Conservation (phyloP, 768 basidiomycete species). For the Thelephora aurantiotincta region DNA sequence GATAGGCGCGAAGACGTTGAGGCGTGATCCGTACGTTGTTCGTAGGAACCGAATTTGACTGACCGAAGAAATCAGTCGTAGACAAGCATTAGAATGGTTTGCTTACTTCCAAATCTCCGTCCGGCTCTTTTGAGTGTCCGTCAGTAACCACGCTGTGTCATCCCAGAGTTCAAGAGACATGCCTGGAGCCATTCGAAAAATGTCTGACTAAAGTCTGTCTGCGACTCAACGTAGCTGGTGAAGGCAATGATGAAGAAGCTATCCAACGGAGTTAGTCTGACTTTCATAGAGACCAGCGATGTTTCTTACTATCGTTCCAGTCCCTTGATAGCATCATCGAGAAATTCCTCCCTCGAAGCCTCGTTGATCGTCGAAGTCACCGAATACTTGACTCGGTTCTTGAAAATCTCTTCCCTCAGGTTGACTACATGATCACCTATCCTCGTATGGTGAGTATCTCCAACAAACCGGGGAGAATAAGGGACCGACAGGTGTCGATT, state of each 20-base stretch:
- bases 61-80: conserved; percentile 1
- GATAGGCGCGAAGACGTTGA: conserved; percentile 87
- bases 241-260: conserved; percentile 95
- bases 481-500: conserved; percentile 53
- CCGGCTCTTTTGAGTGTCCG: conserved; percentile 31
- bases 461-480: neutral
- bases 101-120: conserved; percentile 90
- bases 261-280: neutral
- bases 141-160: neutral
- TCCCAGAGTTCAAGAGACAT: conserved; percentile 6
- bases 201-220: conserved; percentile 42
- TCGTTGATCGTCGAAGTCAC: conserved; percentile 61
- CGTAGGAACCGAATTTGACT: conserved; percentile 84
- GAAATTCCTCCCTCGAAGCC: conserved; percentile 30
- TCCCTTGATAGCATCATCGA: conserved; percentile 58
- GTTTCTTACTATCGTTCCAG: conserved; percentile 77
- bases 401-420: conserved; percentile 78
- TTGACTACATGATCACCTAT: conserved; percentile 87
- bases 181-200: conserved; percentile 88
- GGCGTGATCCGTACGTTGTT: conserved; percentile 62
- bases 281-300: neutral
- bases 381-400: conserved; percentile 75
- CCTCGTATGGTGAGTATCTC: neutral
- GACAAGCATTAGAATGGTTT: neutral
- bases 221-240: conserved; percentile 68